Conservation (phyloP, 495 filamentous ascomycete species). For the Hypoxylon intermedium region DNA sequence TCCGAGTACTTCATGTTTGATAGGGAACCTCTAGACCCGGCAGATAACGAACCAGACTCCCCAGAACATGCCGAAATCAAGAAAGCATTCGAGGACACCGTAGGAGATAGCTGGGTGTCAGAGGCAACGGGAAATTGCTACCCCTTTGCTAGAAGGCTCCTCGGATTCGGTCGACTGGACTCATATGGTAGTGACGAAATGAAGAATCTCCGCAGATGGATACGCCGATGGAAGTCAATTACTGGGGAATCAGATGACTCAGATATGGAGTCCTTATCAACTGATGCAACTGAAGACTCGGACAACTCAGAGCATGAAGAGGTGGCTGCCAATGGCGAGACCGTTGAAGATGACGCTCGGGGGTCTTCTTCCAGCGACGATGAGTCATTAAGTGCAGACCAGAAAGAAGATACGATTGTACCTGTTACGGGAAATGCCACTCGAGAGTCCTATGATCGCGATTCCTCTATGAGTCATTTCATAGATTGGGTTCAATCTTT, state of each 20-base stretch:
- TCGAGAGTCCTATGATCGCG: too few relatives aligned
- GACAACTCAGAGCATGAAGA: too few relatives aligned
- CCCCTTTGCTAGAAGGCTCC: slow-evolving; percentile 1
- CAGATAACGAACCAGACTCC: not conserved
- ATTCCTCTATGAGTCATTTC: too few relatives aligned
- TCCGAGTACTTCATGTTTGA: not conserved
- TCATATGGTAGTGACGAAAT: not conserved
- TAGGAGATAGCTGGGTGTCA: slow-evolving; percentile 14
- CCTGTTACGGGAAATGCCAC: too few relatives aligned
- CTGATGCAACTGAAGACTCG: not conserved
- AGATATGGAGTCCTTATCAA: not conserved
- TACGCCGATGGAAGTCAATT: not conserved
- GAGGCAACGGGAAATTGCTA: not conserved
- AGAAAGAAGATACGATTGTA: too few relatives aligned
- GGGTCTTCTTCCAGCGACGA: too few relatives aligned
- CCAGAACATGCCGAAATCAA: slow-evolving; percentile 9
- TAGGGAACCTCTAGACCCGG: not conserved
- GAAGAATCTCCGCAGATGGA: not conserved
- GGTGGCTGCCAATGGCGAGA: too few relatives aligned
- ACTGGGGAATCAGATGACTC: not conserved
- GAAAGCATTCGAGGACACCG: slow-evolving; percentile 2
- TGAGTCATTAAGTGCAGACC: too few relatives aligned
- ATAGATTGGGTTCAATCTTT: too few relatives aligned
- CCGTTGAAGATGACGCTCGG: too few relatives aligned
- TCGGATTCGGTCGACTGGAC: not conserved